A percentile compares a stretch with the other conserved stretches of the same genome.
Conservation (phyloP, 177 flowering plant genomes). For the Vitis hybrid region DNA sequence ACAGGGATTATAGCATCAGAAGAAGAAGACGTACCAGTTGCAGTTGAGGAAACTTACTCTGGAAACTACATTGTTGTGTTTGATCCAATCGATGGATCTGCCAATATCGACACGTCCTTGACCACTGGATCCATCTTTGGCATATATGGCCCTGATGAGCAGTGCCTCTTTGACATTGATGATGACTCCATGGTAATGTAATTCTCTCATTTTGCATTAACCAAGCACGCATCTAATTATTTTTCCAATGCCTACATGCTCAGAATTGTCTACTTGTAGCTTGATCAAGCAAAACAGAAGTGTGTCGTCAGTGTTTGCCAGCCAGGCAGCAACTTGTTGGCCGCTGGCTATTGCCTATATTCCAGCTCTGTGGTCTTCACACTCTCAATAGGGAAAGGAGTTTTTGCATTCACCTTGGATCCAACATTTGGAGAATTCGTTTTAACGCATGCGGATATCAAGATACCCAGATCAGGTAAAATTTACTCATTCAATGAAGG, state of each 20-base stretch:
- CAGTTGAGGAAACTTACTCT: slow-evolving; percentile 82
- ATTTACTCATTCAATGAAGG: slow-evolving; percentile 84
- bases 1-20: slow-evolving; percentile 87
- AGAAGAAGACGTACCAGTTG: slow-evolving; percentile 87
- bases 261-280: slow-evolving; percentile 33
- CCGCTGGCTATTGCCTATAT: slow-evolving; percentile 86
- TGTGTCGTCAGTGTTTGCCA: slow-evolving; percentile 75
- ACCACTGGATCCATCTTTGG: slow-evolving; percentile 87
- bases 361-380: slow-evolving; percentile 78
- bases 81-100: slow-evolving; percentile 81
- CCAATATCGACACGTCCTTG: slow-evolving; percentile 78
- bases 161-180: slow-evolving; percentile 52
- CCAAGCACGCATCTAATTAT: too few relatives aligned
- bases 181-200: slow-evolving; percentile 44
- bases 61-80: slow-evolving; percentile 85
- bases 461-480: slow-evolving; percentile 70
- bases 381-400: slow-evolving; percentile 70
- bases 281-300: slow-evolving; percentile 40
- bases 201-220: too few relatives aligned
- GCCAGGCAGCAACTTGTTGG: slow-evolving; percentile 72
- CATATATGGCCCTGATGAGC: slow-evolving; percentile 71
- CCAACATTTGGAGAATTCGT: slow-evolving; percentile 83
- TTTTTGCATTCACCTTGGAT: slow-evolving; percentile 67
- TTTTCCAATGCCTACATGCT: not conserved
- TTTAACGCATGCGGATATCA: slow-evolving; percentile 61